A percentile compares a stretch with the other conserved stretches of the same genome.
phyloP scores from a whole-genome alignment of 805 yeast species.

The Kodamaea hsintzibuensis region DNA sequence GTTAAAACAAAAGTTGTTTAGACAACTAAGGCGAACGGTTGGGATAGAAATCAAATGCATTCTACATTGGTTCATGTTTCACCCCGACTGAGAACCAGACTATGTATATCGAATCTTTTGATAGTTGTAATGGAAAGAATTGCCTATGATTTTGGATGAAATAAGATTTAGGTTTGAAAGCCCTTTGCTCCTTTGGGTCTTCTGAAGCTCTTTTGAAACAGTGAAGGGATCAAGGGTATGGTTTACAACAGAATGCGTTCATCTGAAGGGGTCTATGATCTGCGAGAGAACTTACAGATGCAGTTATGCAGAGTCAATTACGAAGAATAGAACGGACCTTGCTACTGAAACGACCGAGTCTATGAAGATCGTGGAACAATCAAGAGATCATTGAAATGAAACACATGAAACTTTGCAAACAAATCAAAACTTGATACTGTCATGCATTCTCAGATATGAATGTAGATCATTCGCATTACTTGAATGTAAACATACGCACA shows the following conservation, averaged over 20 bases:
- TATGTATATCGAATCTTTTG: background rate
- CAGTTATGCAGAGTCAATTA: background rate
- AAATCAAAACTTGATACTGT: no score
- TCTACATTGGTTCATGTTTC: background rate
- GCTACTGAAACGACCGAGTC: background rate
- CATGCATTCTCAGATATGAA: no score
- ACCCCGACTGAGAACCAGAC: background rate
- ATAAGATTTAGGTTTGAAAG: background rate
- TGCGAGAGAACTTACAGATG: background rate
- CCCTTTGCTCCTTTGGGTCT: background rate
- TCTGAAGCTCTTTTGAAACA: background rate
- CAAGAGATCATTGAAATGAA: background rate
- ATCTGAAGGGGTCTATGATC: background rate
- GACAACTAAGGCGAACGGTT: background rate
- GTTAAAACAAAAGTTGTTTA: background rate
- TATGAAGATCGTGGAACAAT: background rate
- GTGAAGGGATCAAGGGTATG: background rate
- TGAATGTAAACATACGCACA: no score
- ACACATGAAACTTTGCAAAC: background rate
- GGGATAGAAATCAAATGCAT: background rate
- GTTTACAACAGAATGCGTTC: background rate
- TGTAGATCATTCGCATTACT: no score
- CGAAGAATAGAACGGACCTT: background rate
- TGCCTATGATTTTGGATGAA: background rate
- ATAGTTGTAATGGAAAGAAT: background rate